Evolutionary conservation across 2,329 filamentous ascomycete genomes (phyloP), one percentile per base, ranked within the genome.

Genomic region (Myrmaecium sp.): DNA sequence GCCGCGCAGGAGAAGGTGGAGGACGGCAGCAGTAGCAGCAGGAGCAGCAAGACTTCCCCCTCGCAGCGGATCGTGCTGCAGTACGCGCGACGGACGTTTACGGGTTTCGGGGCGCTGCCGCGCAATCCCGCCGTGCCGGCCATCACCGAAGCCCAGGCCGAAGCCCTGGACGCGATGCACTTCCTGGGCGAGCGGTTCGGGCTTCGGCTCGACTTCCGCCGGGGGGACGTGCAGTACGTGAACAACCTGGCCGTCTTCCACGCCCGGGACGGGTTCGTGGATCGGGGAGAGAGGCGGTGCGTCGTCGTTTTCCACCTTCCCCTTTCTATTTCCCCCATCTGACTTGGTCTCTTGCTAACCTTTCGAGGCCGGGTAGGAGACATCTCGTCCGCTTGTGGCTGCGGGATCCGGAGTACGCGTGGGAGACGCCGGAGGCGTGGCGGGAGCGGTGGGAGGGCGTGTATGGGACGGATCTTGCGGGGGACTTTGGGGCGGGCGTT

Each of bases 61-160:
- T n/a, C n/a, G n/a, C n/a, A 74, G 37, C 57, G 37, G 3, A 34
- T 52, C 6, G 41, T 53, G 13, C 43, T 54, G 5, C 46, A 52
- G 25, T 54, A 49, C 28, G 44, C 47, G 1, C 46, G 52, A 3
- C 43, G 51, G 13, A 39, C 39, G 4, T 51, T 54, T 33, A 52
- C 27, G 54, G 72, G 60, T 2, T 74, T 65, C 38, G 57, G 60
- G 33, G 57, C 57, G 0, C 51, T 69, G 1, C 66, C 67, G 3
- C 55, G 69, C 24, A 62, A 55, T 5, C 30, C 52, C 1, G 41
- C 58, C 12, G 66, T 76, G 26, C 69, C 71, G 8, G 58, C 69
- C 4, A 53, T 60, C 14, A 54, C 49, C 5, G 51, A 57, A 39
- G 52, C 48, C 3, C 54, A 62, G 38, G 52, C 52, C 2, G 54